Base-by-base conservation (phyloP, 1,139 yeast species). In the Scheffersomyces quercinus region DNA sequence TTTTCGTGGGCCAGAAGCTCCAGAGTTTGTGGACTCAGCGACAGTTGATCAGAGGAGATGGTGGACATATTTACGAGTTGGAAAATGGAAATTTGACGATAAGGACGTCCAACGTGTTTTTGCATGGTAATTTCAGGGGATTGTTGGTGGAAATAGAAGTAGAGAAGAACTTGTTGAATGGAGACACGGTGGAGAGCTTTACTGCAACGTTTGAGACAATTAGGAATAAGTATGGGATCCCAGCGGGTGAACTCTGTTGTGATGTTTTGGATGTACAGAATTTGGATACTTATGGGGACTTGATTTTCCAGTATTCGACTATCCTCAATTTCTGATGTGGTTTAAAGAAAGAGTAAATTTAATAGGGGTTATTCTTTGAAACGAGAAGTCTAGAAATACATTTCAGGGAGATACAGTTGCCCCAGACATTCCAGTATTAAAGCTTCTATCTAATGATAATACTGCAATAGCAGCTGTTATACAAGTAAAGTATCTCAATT, bases 11-110 rank as follows among this genome's bases (percentile, higher is more conserved):
- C 24, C 76, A 78, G 32, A 85, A 85, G 56, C 63, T 88, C 42
- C 88, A 83, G 56, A 81, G 89, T 51, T 62, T 85, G 42, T 88
- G 96, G 96, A 67, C 74, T 1, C 74, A 81, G 43, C 70, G 88
- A 46, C 96, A 88, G 60, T 71, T 80, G n/a, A 75, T 87, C 37
- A 78, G 81, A 50, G 95, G 95, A 2, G 93, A 86, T 49, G 93
- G 93, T 4, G 88, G 88, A 0, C 78, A 78, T 42, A 77, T 81
- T 2, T 86, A 84, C 55, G 71, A 74, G 47, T 54, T 80, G 13
- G 79, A 74, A 45, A 76, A 75, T 49, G 76, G 77, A 3, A 70
- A 72, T 40, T 58, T 75, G 47, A 60, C 60, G 8, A 71, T 75
- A n/a, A 67, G 88, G 41, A 79, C 90, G 0, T 83, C 87, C 28